Evolutionary conservation across 2,329 filamentous ascomycete genomes (phyloP).

Genomic region (Fusarium scirpi): DNA sequence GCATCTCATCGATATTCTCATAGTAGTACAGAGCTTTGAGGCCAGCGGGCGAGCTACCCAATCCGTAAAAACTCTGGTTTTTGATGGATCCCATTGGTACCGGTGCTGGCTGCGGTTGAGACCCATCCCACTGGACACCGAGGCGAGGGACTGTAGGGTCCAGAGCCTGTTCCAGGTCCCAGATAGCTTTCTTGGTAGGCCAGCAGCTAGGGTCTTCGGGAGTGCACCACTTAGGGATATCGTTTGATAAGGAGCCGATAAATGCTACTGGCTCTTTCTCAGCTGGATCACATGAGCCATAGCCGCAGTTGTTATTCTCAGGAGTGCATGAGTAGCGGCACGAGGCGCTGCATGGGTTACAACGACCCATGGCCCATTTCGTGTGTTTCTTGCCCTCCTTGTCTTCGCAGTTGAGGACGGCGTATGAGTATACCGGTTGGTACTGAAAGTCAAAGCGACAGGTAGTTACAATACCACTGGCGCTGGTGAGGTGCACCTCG

Average conservation of each 20-base stretch:
- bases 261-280: neutral
- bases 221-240: neutral
- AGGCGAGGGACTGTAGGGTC: conserved; percentile 1
- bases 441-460: conserved; percentile 5
- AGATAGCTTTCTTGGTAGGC: neutral
- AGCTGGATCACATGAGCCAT: neutral
- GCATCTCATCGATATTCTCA: neutral
- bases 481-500: neutral
- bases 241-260: neutral
- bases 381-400: neutral
- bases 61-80: neutral
- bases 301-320: neutral
- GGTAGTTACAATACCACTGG: neutral
- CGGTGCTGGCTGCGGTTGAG: neutral
- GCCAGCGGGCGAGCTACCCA: neutral
- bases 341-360: neutral
- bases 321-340: conserved; percentile 7
- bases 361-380: neutral
- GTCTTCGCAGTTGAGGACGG: neutral
- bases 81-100: neutral
- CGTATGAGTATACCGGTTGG: conserved; percentile 4
- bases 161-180: neutral
- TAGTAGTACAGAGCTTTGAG: conserved; percentile 1
- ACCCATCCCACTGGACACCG: neutral
- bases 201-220: conserved; percentile 6